phyloP scores from a whole-genome alignment of 2,329 filamentous ascomycete species.

The Ramichloridium luteum region DNA sequence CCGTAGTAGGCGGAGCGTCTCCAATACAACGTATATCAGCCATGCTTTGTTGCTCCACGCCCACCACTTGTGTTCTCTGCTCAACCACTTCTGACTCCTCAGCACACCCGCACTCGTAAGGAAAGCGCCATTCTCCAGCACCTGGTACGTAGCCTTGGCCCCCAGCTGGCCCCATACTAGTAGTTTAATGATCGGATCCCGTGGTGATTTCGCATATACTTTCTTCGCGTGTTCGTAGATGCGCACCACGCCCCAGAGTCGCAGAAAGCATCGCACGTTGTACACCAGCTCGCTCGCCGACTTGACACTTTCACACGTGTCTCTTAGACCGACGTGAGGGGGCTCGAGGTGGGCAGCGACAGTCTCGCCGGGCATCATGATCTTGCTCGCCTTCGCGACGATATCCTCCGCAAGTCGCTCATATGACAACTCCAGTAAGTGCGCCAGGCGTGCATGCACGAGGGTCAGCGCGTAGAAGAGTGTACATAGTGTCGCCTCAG shows the following conservation, averaged over 20 bases:
- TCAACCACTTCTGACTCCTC: conserved; percentile 20
- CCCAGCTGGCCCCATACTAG: conserved; percentile 58
- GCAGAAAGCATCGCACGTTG: conserved; percentile 59
- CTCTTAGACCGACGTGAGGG: conserved; percentile 23
- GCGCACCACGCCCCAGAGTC: conserved; percentile 65
- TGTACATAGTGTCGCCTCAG: conserved; percentile 32
- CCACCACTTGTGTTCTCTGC: conserved; percentile 48
- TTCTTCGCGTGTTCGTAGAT: conserved; percentile 55
- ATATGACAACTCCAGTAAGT: conserved; percentile 26
- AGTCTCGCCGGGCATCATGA: conserved; percentile 31
- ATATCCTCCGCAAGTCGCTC: conserved; percentile 25
- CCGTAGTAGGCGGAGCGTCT: conserved; percentile 52
- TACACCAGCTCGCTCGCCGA: conserved; percentile 52
- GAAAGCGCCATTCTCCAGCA: conserved; percentile 73
- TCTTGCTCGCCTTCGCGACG: conserved; percentile 26
- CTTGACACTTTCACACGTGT: conserved; percentile 24
- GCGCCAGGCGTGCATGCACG: conserved; percentile 28
- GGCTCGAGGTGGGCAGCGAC: conserved; percentile 28
- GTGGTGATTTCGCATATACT: conserved; percentile 24
- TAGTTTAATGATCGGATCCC: conserved; percentile 34
- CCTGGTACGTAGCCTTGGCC: conserved; percentile 58
- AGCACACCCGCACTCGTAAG: conserved; percentile 63
- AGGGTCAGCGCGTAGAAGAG: conserved; percentile 33
- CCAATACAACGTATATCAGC: conserved; percentile 63
- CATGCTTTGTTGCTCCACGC: conserved; percentile 69